These are phyloP conservation scores for Epichloe festucae DNA, from an alignment of 2,329 filamentous ascomycete genomes.

Conservation along the genomic window DNA sequence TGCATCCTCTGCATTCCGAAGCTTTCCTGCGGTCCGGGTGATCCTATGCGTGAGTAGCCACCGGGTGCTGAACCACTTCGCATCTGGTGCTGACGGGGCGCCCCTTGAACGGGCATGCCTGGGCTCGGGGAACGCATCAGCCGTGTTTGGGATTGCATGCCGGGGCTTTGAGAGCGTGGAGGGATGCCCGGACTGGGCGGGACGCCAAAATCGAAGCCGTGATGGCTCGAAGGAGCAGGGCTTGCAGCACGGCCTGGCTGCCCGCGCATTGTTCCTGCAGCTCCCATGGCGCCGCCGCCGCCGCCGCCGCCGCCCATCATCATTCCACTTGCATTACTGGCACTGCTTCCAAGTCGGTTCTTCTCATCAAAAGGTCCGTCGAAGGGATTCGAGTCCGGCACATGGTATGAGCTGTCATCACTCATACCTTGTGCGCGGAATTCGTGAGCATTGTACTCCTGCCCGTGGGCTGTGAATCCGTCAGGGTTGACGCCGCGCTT, in stretches of 20 bases:
- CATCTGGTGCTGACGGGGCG: slow-evolving; percentile 4
- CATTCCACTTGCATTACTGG: slow-evolving; percentile 8
- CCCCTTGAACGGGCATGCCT: neutral
- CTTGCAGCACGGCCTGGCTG: slow-evolving; percentile 4
- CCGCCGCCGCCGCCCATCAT: neutral
- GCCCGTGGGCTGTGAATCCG: slow-evolving; percentile 21
- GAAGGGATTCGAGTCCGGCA: slow-evolving; percentile 7
- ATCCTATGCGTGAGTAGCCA: slow-evolving; percentile 6
- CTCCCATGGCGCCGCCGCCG: neutral
- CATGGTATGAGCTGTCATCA: slow-evolving; percentile 9
- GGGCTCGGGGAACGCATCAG: slow-evolving; percentile 1
- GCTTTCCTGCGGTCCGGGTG: slow-evolving; percentile 6
- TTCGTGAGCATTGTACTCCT: slow-evolving; percentile 10
- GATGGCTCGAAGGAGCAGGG: slow-evolving; percentile 7
- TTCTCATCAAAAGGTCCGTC: slow-evolving; percentile 6
- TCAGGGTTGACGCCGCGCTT: slow-evolving; percentile 36
- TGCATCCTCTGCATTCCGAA: slow-evolving; percentile 7
- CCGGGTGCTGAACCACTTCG: slow-evolving; percentile 4
- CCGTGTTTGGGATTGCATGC: neutral
- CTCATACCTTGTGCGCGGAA: slow-evolving; percentile 6
- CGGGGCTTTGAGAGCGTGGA: slow-evolving; percentile 4
- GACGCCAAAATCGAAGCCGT: slow-evolving; percentile 9
- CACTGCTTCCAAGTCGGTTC: slow-evolving; percentile 4
- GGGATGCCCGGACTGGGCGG: slow-evolving; percentile 3
- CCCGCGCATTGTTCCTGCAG: neutral